These are phyloP conservation scores for Phaeosphaeriaceae sp. DNA, from an alignment of 2,329 filamentous ascomycete species.

Conservation along the genomic window DNA sequence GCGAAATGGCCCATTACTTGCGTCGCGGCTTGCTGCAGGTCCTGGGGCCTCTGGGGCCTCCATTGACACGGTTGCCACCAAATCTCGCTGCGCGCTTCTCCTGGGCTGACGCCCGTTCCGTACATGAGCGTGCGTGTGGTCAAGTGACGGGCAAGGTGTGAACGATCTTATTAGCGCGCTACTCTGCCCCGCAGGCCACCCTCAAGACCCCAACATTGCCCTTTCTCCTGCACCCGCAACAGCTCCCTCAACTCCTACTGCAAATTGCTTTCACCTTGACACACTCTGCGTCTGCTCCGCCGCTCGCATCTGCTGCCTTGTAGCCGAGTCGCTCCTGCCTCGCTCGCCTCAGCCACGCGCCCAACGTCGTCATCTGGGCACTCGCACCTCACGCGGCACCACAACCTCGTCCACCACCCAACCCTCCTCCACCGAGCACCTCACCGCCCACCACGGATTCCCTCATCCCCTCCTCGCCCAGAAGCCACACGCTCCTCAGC, in stretches of 20 bases:
- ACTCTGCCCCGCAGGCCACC: conserved; percentile 31
- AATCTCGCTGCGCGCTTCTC: conserved; percentile 13
- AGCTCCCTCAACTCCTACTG: conserved; percentile 21
- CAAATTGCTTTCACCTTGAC: conserved; percentile 31
- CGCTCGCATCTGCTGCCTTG: conserved; percentile 23
- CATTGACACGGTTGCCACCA: conserved; percentile 6
- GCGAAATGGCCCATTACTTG: conserved; percentile 12
- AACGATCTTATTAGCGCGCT: conserved; percentile 25
- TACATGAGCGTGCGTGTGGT: conserved; percentile 18
- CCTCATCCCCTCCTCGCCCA: conserved; percentile 50
- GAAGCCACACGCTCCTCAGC: conserved; percentile 57
- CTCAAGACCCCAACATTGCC: conserved; percentile 31
- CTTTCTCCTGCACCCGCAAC: conserved; percentile 27
- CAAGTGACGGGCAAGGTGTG: conserved; percentile 16
- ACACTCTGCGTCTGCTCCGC: conserved; percentile 9
- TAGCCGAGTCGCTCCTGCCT: conserved; percentile 24
- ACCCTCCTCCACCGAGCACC: conserved; percentile 18
- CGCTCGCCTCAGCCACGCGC: conserved; percentile 23
- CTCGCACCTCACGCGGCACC: conserved; percentile 29
- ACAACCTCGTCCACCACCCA: conserved; percentile 31
- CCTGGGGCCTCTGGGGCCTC: not conserved
- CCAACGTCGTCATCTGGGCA: conserved; percentile 27
- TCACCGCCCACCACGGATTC: conserved; percentile 63
- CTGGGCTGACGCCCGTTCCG: conserved; percentile 22
- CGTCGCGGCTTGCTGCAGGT: conserved; percentile 16